Evolutionary conservation across 2,329 filamentous ascomycete species (phyloP), one percentile per base, ranked within the genome.

Genomic region (Lecanicillium sp.): DNA sequence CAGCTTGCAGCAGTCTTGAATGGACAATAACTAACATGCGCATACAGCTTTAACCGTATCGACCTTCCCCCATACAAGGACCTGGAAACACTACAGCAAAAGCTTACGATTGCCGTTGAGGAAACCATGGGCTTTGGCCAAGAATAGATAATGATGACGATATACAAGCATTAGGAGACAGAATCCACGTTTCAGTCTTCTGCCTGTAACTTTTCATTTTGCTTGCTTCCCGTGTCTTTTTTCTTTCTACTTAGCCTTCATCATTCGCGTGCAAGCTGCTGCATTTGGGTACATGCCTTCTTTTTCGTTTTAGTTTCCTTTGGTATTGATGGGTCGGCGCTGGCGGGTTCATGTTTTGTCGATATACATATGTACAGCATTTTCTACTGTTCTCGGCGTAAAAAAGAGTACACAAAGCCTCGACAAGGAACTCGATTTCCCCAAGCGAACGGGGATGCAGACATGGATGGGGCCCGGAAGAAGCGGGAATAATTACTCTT

Each of bases 91-190:
- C 71, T 98, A 49, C 83, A 90, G 58, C 71, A 81, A 56, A 98
- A 98, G 67, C 71, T 98, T 52, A 92, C 89, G 6, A 94, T 95
- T 64, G 92, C 92, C 18, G 92, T 98, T 40, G 92, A 98, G 66
- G 92, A 98, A 69, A 98, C 92, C 0, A 89, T 98, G 71, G 92
- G 92, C 45, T 98, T 98, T 59, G 92, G 92, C 48, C 92, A 98
- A 68, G 92, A 98, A 69, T 98, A 87, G 30, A 33, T 33, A 11
- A 33, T 33, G 22, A 25, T 33, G 15, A 33, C 14, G 22, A 25
- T 25, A 25, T 11, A 25, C 22, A 25, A 25, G 22, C 22, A 25
- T 25, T 25, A 25, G 22, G 22, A 25, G 11, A 25, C 22, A 7
- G 22, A 11, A 25, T n/a, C n/a, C 22, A 11, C 6, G 22, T 25